phyloP scores from a whole-genome alignment of 257 asterid species.

The Forsythia suspensa region DNA sequence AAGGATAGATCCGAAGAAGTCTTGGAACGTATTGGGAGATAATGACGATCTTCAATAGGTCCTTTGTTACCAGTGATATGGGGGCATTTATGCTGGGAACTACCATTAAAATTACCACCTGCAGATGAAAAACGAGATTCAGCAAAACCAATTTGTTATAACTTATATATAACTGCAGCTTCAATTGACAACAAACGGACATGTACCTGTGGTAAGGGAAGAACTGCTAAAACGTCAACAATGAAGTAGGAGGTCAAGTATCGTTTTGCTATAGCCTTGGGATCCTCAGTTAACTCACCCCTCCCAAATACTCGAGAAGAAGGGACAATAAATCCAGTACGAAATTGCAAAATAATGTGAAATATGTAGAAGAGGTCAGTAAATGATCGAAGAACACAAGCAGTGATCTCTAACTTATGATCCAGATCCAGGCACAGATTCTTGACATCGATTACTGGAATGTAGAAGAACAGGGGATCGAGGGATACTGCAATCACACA shows the following conservation, averaged over 20 bases:
- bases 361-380: conserved; percentile 51
- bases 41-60: conserved; percentile 39
- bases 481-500: conserved; percentile 50
- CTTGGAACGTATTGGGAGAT: conserved; percentile 56
- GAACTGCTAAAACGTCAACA: conserved; percentile 56
- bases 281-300: conserved; percentile 56
- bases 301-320: conserved; percentile 64
- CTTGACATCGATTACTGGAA: conserved; percentile 42
- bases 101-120: conserved; percentile 42
- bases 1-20: conserved; percentile 50
- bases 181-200: background rate
- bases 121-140: conserved; percentile 11
- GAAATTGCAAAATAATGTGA: conserved; percentile 62
- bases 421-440: conserved; percentile 51
- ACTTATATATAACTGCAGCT: background rate
- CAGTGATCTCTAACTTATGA: conserved; percentile 32
- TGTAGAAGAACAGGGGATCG: conserved; percentile 72
- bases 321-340: conserved; percentile 60
- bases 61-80: conserved; percentile 42
- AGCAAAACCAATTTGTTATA: background rate
- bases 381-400: conserved; percentile 58
- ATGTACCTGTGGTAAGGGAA: conserved; percentile 72
- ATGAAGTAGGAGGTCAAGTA: conserved; percentile 52
- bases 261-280: conserved; percentile 53
- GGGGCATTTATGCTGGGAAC: conserved; percentile 35